Percentiles rank a stretch among this genome's conserved stretches.
These are phyloP conservation scores for Alternaria sp. DNA, from an alignment of 2,329 filamentous ascomycete species.

Conservation along the genomic window DNA sequence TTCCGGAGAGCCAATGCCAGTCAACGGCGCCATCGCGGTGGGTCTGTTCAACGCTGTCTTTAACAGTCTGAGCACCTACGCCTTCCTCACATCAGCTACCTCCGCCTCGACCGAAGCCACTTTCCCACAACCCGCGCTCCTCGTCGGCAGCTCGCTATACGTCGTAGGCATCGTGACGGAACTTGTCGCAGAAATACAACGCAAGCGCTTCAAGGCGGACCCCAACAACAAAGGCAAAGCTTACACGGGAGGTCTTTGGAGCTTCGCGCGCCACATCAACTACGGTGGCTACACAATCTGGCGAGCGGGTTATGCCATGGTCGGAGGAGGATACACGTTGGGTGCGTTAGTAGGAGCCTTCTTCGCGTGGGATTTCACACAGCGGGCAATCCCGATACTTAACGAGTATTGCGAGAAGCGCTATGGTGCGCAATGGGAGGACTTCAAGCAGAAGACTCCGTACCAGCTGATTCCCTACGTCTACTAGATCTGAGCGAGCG, in stretches of 20 bases:
- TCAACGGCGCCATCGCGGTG: conserved; percentile 53
- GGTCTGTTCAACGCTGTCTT: conserved; percentile 60
- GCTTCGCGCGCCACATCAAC: conserved; percentile 60
- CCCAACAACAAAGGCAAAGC: conserved; percentile 60
- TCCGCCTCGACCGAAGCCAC: conserved; percentile 51
- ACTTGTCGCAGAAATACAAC: conserved; percentile 63
- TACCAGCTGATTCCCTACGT: conserved; percentile 45
- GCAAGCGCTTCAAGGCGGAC: conserved; percentile 59
- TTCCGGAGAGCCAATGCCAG: conserved; percentile 59
- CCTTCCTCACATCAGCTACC: conserved; percentile 59
- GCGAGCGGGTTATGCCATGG: conserved; percentile 58
- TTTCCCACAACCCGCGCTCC: conserved; percentile 52
- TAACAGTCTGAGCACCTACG: conserved; percentile 63
- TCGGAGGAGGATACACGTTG: conserved; percentile 56
- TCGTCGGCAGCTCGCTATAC: conserved; percentile 60
- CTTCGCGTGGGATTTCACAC: conserved; percentile 56
- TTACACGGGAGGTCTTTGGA: conserved; percentile 59
- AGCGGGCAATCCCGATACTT: conserved; percentile 54
- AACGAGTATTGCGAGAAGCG: conserved; percentile 57
- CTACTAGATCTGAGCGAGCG: conserved; percentile 24
- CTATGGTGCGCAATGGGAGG: conserved; percentile 51
- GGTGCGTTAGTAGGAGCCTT: conserved; percentile 51
- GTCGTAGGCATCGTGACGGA: conserved; percentile 61
- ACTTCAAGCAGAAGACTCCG: conserved; percentile 51
- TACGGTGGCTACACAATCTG: conserved; percentile 62